Evolutionary conservation across 306 rosid genomes (phyloP), one percentile per base, ranked within the genome.

Genomic region (Castanea crenata): DNA sequence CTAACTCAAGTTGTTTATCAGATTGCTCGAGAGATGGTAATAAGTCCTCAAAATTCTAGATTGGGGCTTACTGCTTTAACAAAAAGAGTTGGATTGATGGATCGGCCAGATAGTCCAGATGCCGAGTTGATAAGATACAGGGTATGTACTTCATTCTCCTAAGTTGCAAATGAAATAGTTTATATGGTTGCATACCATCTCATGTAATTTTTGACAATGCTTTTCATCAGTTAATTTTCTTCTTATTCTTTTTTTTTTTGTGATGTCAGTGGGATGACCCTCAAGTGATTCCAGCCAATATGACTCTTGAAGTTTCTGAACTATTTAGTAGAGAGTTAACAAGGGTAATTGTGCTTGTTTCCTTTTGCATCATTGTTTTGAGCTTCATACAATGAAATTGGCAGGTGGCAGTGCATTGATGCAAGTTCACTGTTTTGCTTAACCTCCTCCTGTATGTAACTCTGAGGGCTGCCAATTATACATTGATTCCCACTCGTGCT

Each of bases 21-120:
- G 99, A 89, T 95, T 79, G 99, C 98, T 59, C 80, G 96, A 87
- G 99, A 95, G 90, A 93, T 95, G 99, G 99, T 91, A 34, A 95
- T 95, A 86, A 91, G 99, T 80, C 97, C 99, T 80, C 99, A 95
- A 83, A 93, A 93, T 86, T 38, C 79, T 71, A 93, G 88, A 83
- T 79, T 93, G 93, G 99, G 97, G 83, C 93, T 95, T 72, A 78
- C 85, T 44, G 78, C 87, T 55, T 89, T 93, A 80, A 95, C 99
- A 49, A 93, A 86, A 86, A 90, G 84, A 80, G 82, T 88, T 80
- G 97, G 98, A 74, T 74, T 93, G 74, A 85, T 69, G 77, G 96
- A 95, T 81, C 91, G 82, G 73, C 91, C 97, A 64, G 98, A 91
- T 80, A 87, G 68, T 83, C 87, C 99, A 49, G 99, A 93, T 73